A percentile compares a stretch with the other conserved stretches of the same genome.
phyloP scores from a whole-genome alignment of 148 eudicot species.

The Fagopyrum esculentum region DNA sequence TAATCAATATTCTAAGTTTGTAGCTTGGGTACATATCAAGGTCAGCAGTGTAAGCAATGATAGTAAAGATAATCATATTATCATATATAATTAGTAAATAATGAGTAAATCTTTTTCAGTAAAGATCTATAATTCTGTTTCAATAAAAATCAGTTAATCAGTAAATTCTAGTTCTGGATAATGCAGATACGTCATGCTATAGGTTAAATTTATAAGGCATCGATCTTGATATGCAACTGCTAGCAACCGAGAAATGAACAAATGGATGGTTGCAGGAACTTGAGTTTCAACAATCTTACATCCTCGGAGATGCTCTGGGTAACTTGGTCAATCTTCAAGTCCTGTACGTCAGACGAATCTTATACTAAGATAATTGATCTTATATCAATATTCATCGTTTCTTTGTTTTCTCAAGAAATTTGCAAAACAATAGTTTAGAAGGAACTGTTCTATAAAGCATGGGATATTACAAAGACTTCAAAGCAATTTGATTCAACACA shows the following conservation, averaged over 20 bases:
- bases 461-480: conserved; percentile 15
- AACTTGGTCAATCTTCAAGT: conserved; percentile 51
- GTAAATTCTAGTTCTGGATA: too few relatives aligned
- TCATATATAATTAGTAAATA: too few relatives aligned
- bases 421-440: conserved; percentile 56
- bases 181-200: too few relatives aligned
- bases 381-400: not conserved
- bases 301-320: conserved; percentile 58
- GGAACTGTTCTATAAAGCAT: conserved; percentile 58
- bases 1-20: too few relatives aligned
- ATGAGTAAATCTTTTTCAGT: too few relatives aligned
- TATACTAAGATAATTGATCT: not conserved
- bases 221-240: not conserved
- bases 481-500: too few relatives aligned
- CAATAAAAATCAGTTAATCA: too few relatives aligned
- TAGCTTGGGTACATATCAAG: too few relatives aligned
- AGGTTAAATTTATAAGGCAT: not conserved
- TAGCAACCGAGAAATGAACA: not conserved
- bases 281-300: conserved; percentile 67
- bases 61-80: too few relatives aligned
- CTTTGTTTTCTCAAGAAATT: conserved; percentile 39
- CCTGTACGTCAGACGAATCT: conserved; percentile 37
- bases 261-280: conserved; percentile 38
- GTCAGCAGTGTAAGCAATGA: too few relatives aligned
- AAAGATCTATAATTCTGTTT: too few relatives aligned